A percentile compares a stretch with the other conserved stretches of the same genome.
Evolutionary conservation across 495 filamentous ascomycete genomes (phyloP).

Genomic region (Neurospora africana): DNA sequence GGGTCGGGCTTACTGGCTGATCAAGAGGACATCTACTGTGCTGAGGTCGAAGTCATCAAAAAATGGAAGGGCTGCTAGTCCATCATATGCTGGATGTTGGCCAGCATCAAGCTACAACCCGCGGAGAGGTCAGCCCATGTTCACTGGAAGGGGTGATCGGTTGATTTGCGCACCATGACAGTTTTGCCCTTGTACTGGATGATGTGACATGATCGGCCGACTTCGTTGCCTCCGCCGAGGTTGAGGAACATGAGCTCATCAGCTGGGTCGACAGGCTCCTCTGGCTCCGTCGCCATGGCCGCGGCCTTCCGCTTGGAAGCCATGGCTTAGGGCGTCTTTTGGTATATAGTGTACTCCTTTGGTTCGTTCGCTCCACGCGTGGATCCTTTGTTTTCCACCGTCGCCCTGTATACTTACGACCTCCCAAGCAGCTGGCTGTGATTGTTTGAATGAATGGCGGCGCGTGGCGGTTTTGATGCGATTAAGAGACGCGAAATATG

Average conservation of each 20-base stretch:
- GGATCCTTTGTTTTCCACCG: background rate
- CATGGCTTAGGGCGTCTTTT: conserved; percentile 34
- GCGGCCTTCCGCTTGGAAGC: conserved; percentile 67
- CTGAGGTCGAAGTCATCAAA: conserved; percentile 98
- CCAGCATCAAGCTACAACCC: conserved; percentile 76
- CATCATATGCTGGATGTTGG: conserved; percentile 94
- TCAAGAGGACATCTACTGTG: conserved; percentile 89
- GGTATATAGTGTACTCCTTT: background rate
- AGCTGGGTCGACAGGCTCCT: conserved; percentile 62
- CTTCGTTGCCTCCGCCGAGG: conserved; percentile 91
- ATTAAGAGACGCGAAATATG: background rate
- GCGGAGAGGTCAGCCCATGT: conserved; percentile 9
- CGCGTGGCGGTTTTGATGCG: background rate
- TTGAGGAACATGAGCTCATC: conserved; percentile 92
- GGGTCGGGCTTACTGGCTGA: conserved; percentile 76
- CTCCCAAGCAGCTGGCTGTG: background rate
- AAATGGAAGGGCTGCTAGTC: conserved; percentile 85
- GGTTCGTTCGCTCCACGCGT: background rate
- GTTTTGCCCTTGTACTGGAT: conserved; percentile 98
- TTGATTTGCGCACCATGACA: conserved; percentile 64
- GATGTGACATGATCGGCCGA: conserved; percentile 94
- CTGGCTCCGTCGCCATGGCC: conserved; percentile 49
- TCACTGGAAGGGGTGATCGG: background rate
- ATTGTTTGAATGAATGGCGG: background rate
- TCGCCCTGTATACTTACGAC: background rate